These are phyloP conservation scores for Krasilnikovozyma curviuscula DNA, from an alignment of 768 basidiomycete species.

Conservation along the genomic window DNA sequence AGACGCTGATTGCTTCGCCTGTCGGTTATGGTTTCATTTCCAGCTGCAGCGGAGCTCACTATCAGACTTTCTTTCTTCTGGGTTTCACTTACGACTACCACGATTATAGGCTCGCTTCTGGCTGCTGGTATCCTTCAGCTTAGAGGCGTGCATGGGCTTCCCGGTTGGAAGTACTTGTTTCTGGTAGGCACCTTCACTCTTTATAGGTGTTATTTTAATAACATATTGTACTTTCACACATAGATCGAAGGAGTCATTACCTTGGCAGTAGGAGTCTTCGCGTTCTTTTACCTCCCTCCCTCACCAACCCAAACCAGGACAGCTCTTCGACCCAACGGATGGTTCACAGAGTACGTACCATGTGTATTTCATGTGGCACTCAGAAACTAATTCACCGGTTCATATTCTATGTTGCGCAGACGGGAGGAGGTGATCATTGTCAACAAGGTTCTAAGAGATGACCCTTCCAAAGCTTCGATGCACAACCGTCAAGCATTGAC, in stretches of 20 bases:
- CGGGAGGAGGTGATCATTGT: slow-evolving; percentile 49
- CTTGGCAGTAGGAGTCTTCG: slow-evolving; percentile 33
- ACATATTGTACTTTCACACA: background rate
- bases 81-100: slow-evolving; percentile 13
- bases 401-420: background rate
- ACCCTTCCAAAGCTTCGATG: slow-evolving; percentile 46
- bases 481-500: slow-evolving; percentile 50
- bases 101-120: slow-evolving; percentile 13
- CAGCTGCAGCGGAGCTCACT: slow-evolving; percentile 15
- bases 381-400: background rate
- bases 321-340: slow-evolving; percentile 40
- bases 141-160: slow-evolving; percentile 7
- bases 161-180: slow-evolving; percentile 9
- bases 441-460: slow-evolving; percentile 44
- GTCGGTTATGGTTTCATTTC: too few species aligned
- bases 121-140: slow-evolving; percentile 14
- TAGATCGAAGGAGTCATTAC: slow-evolving; percentile 32
- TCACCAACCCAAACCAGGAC: slow-evolving; percentile 46
- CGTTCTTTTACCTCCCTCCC: slow-evolving; percentile 42
- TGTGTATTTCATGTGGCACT: slow-evolving; percentile 11
- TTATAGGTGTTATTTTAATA: background rate
- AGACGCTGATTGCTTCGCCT: slow-evolving; percentile 25
- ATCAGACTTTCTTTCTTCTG: slow-evolving; percentile 36
- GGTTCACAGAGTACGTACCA: slow-evolving; percentile 51
- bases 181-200: background rate